Evolutionary conservation across 2,329 filamentous ascomycete genomes (phyloP), one percentile per base, ranked within the genome.

Genomic region (Pseudohalonectria lignicola): DNA sequence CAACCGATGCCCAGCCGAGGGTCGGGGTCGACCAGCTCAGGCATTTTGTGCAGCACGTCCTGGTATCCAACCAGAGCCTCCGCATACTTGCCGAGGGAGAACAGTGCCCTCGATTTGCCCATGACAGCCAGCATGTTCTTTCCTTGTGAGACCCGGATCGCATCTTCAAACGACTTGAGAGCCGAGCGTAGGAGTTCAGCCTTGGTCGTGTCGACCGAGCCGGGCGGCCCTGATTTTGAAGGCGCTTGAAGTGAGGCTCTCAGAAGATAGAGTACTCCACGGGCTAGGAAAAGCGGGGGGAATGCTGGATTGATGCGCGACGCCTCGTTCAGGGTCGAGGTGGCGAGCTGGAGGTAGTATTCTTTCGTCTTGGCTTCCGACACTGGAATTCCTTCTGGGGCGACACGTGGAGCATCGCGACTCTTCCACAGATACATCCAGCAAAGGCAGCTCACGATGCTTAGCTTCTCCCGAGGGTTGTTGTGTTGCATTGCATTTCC

Each of bases 1-100:
- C 86, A 92, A 33, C 92, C 92, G 52, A 98, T 90, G 39, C 92
- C 92, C 49, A 98, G 90, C 49, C 93, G 77, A 48, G 92, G 93
- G 58, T 98, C 92, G 1, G 92, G 92, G 52, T 98, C 92, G 31
- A 83, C 76, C 52, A 96, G 70, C 47, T 86, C 79, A 2, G 92
- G 92, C 66, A 88, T 87, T 59, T 83, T 87, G 49, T 79, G 71
- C 36, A 98, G 65, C 13, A 87, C 86, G 42, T 86, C 82, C 61
- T 98, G 92, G 55, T 96, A 98, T 18, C 75, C 70, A 43, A 83
- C 73, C 37, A 96, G 62, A 12, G 93, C 83, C 38, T 96, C 87
- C 1, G 79, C 71, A 52, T 84, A 94, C 57, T 86, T 87, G 41
- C 83, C 84, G 50, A 94, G 71, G 12, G 90, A 88, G 57, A 86